Percentiles rank a stretch among this genome's conserved stretches.
Evolutionary conservation across 2,329 filamentous ascomycete genomes (phyloP).

Genomic region (Penicillium sp.): DNA sequence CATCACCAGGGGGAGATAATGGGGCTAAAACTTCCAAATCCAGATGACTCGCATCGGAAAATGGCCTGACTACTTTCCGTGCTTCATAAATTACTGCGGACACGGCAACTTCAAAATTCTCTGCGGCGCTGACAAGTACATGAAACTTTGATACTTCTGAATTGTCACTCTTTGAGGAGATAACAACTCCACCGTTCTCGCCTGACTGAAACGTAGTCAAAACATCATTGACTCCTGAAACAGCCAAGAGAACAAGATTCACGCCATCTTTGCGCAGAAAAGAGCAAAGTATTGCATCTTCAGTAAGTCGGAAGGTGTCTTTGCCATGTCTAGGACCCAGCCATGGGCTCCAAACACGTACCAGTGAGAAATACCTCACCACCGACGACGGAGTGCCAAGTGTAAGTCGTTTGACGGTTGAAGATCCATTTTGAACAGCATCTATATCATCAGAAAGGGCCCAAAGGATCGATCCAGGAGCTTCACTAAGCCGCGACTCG

Average conservation of each 20-base stretch:
- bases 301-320: conserved; percentile 63
- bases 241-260: conserved; percentile 72
- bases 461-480: conserved; percentile 43
- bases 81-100: conserved; percentile 85
- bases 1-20: conserved; percentile 38
- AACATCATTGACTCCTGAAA: conserved; percentile 71
- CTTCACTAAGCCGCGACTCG: conserved; percentile 39
- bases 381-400: conserved; percentile 65
- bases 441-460: conserved; percentile 57
- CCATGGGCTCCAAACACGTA: conserved; percentile 80
- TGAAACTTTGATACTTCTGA: conserved; percentile 54
- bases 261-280: conserved; percentile 71
- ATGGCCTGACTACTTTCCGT: conserved; percentile 57
- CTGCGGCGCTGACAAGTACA: conserved; percentile 68
- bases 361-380: conserved; percentile 76
- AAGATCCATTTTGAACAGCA: conserved; percentile 54
- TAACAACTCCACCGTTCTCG: conserved; percentile 61
- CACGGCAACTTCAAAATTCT: conserved; percentile 71
- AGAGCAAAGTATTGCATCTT: conserved; percentile 73
- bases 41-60: conserved; percentile 14
- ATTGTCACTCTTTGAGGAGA: conserved; percentile 72
- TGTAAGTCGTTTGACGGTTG: conserved; percentile 55
- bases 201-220: conserved; percentile 67
- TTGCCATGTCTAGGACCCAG: conserved; percentile 82
- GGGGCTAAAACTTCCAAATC: conserved; percentile 22